phyloP scores from a whole-genome alignment of 495 filamentous ascomycete genomes.

The Massariosphaeria phaeospora region DNA sequence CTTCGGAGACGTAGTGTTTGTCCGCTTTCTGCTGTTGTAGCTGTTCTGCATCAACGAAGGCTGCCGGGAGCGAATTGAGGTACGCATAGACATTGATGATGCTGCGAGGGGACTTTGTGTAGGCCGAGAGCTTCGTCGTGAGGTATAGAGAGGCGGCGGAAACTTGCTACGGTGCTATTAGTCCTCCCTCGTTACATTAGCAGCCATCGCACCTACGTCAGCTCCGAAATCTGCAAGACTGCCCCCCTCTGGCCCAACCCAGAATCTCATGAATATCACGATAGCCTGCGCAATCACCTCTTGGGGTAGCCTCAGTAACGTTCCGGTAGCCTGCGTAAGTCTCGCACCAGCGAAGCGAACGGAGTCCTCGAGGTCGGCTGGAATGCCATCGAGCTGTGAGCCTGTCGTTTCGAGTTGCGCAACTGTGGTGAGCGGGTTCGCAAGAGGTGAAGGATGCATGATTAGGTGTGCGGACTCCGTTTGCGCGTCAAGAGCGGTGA shows the following conservation, averaged over 20 bases:
- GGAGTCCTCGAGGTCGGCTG: conserved; percentile 69
- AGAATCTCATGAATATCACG: conserved; percentile 84
- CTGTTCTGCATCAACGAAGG: conserved; percentile 49
- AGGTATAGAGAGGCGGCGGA: conserved; percentile 81
- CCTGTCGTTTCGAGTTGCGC: conserved; percentile 69
- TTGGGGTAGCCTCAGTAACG: conserved; percentile 80
- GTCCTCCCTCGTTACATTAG: conserved; percentile 1
- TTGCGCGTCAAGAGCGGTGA: background rate
- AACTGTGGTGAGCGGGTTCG: conserved; percentile 80
- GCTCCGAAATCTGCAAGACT: conserved; percentile 55
- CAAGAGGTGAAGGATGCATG: conserved; percentile 43
- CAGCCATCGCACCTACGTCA: conserved; percentile 43
- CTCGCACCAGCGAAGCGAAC: conserved; percentile 63
- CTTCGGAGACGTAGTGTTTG: conserved; percentile 69
- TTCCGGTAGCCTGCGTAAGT: conserved; percentile 82
- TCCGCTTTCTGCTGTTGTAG: conserved; percentile 47
- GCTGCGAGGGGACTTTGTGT: conserved; percentile 69
- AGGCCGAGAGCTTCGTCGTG: conserved; percentile 74
- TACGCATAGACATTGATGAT: conserved; percentile 80
- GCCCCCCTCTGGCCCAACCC: conserved; percentile 62
- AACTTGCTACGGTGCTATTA: conserved; percentile 53
- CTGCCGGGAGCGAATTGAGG: conserved; percentile 64
- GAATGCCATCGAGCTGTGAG: conserved; percentile 64
- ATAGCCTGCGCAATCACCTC: conserved; percentile 84
- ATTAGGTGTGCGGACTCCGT: background rate